phyloP scores from a whole-genome alignment of 495 filamentous ascomycete genomes.

The Clavariopsis aquatica region DNA sequence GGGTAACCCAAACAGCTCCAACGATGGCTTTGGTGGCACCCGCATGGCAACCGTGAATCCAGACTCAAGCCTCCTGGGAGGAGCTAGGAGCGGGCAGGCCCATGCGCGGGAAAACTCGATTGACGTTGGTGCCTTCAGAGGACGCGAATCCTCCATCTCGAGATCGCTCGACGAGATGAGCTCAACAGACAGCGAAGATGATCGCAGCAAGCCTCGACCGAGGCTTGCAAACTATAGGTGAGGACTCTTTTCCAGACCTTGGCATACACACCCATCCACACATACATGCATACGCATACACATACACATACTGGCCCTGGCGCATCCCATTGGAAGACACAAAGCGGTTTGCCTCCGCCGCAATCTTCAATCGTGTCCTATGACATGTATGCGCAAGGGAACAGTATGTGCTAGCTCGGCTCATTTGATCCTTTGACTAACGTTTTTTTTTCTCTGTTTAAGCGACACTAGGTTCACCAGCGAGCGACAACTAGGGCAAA shows the following conservation, averaged over 20 bases:
- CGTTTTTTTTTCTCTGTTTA: slow-evolving; percentile 42
- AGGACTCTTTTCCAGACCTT: slow-evolving; percentile 23
- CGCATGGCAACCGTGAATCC: slow-evolving; percentile 48
- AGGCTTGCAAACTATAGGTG: slow-evolving; percentile 28
- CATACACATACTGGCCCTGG: not conserved
- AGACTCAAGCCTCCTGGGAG: slow-evolving; percentile 57
- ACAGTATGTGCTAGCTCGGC: not conserved
- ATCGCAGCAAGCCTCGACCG: slow-evolving; percentile 24
- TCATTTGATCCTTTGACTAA: slow-evolving; percentile 8
- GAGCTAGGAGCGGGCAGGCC: slow-evolving; percentile 14
- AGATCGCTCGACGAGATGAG: slow-evolving; percentile 34
- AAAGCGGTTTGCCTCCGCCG: not conserved
- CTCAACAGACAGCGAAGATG: slow-evolving; percentile 32
- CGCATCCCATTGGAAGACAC: not conserved
- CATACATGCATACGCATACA: too few species aligned
- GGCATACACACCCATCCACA: too few species aligned
- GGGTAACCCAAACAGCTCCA: slow-evolving; percentile 55
- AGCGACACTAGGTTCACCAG: slow-evolving; percentile 58
- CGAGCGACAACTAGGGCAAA: slow-evolving; percentile 59
- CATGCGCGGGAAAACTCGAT: slow-evolving; percentile 11
- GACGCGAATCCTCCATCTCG: slow-evolving; percentile 8
- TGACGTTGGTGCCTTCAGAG: slow-evolving; percentile 6
- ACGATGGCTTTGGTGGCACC: slow-evolving; percentile 48
- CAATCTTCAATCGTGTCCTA: not conserved
- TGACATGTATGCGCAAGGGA: not conserved